Conservation (phyloP, 768 basidiomycete genomes). For the Hygrocybe punicea region DNA sequence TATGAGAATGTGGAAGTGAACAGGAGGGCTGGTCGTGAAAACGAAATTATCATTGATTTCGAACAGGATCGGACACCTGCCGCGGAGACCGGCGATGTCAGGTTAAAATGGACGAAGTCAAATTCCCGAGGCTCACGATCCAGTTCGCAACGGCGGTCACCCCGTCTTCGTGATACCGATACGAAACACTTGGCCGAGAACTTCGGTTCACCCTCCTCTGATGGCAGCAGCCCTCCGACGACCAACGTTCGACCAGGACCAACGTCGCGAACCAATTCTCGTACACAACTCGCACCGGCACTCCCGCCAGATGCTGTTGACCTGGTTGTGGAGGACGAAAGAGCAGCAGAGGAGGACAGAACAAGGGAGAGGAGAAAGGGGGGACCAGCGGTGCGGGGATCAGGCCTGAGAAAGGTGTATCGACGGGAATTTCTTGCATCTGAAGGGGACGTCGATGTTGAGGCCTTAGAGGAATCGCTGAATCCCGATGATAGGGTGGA, state of each 20-base stretch:
- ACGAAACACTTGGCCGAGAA: neutral
- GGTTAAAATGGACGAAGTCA: conserved; percentile 44
- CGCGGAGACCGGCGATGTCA: conserved; percentile 37
- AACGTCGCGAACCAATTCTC: conserved; percentile 33
- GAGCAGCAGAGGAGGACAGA: conserved; percentile 52
- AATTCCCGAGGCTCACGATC: conserved; percentile 18
- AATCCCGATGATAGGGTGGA: conserved; percentile 28
- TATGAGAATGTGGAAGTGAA: neutral
- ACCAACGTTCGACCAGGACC: conserved; percentile 13
- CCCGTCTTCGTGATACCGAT: conserved; percentile 2
- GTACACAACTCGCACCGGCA: conserved; percentile 19
- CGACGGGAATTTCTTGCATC: conserved; percentile 45
- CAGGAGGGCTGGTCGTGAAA: neutral
- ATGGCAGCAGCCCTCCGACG: conserved; percentile 23
- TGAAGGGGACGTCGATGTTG: conserved; percentile 27
- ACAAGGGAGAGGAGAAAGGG: conserved; percentile 56
- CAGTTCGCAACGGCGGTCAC: neutral
- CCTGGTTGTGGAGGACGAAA: conserved; percentile 69
- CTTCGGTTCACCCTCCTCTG: conserved; percentile 24
- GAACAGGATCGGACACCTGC: conserved; percentile 39
- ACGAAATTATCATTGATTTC: conserved; percentile 45
- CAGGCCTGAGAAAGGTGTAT: conserved; percentile 52
- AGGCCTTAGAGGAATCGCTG: conserved; percentile 14
- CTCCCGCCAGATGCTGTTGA: conserved; percentile 81
- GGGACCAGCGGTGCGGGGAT: conserved; percentile 51